phyloP scores from a whole-genome alignment of 192 early-diverging fungal genomes.

The Backusella luteola region DNA sequence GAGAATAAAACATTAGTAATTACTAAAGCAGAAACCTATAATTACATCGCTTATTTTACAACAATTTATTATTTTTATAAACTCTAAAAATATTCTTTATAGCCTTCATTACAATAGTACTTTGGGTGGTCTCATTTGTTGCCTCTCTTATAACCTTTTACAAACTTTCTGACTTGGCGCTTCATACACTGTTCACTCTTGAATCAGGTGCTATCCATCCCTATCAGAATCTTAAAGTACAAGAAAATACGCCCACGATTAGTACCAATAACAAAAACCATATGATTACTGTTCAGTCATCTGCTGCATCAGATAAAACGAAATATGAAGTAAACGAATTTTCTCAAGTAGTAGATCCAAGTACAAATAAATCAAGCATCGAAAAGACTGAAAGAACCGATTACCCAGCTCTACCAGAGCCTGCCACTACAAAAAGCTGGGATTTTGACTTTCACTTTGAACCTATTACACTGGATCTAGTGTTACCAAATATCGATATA shows the following conservation, averaged over 20 bases:
- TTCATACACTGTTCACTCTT: not conserved
- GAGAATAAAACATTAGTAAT: not conserved
- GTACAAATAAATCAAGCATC: not conserved
- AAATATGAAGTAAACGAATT: not conserved
- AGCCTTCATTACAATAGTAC: not conserved
- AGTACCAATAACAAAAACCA: not conserved
- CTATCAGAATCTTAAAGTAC: not conserved
- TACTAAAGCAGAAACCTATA: not conserved
- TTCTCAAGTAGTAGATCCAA: not conserved
- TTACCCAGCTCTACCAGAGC: not conserved
- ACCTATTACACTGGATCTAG: conserved; percentile 2
- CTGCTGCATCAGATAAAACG: not conserved
- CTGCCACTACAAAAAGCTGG: not conserved
- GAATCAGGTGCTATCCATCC: not conserved
- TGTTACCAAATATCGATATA: not conserved
- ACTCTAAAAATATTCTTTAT: not conserved
- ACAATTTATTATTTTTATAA: not conserved
- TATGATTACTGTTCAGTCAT: not conserved
- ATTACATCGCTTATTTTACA: not conserved
- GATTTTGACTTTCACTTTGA: conserved; percentile 14
- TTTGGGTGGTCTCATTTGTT: not conserved
- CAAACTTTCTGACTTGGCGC: not conserved
- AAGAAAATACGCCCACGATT: not conserved
- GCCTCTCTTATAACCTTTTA: not conserved
- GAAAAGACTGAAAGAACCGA: not conserved